Evolutionary conservation across 768 basidiomycete genomes (phyloP), one percentile per base, ranked within the genome.

Genomic region (Boletus insuetus): DNA sequence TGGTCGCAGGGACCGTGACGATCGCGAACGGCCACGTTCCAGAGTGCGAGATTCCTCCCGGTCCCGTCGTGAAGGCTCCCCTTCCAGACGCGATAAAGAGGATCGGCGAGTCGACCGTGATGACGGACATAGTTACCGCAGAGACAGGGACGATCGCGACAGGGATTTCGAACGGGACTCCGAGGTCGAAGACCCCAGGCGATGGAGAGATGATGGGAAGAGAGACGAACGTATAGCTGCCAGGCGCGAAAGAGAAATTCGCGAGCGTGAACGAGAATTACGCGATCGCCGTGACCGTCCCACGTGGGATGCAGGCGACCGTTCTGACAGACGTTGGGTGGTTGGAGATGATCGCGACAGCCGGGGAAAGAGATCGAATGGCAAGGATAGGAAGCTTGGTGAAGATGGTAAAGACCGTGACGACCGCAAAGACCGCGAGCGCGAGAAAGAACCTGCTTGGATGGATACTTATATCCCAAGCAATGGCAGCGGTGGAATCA

Each of bases 391-490:
- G 59, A 82, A 82, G 60, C 43, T 64, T 44, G 76, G 71, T 16
- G 80, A 79, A 45, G 73, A 73, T 51, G 79, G 74, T 49, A 73
- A 74, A 58, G 82, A 82, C 49, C 75, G 71, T 16, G 80, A 79
- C 44, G 73, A 73, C 51, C 79, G 74, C 48, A 73, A 74, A 58
- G 82, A 82, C 49, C 71, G 74, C 53, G 77, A 78, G 32, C 83
- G 82, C 62, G 91, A 94, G 74, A 91, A 88, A 64, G 91, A 93
- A 66, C 91, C 91, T 22, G 91, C 91, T 17, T 94, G 91, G 91
- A 94, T 94, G 91, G 91, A 92, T 60, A 84, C 88, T 19, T 91
- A 91, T 66, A 79, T 91, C 56, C 89, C 90, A 13, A 78, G 73
- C 48, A 78, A 78, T 22, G 68, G 82, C 17, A 74, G 73, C 32